phyloP scores from a whole-genome alignment of 1,139 yeast genomes.

The Candida neerlandica region DNA sequence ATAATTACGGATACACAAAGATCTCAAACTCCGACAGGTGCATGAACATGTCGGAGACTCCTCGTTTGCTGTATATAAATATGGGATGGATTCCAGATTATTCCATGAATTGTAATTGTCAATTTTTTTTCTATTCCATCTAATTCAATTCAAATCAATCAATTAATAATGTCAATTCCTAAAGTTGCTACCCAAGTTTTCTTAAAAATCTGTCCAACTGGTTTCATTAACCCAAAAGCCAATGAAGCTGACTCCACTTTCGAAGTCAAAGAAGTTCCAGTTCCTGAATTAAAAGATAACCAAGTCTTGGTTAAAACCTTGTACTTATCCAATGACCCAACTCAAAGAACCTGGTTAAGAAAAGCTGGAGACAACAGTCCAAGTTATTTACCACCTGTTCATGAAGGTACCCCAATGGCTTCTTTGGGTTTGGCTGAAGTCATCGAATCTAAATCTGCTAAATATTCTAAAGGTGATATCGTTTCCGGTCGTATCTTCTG shows the following conservation, averaged over 20 bases:
- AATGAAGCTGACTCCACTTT: slow-evolving; percentile 25
- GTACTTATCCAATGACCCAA: slow-evolving; percentile 66
- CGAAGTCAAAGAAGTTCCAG: slow-evolving; percentile 18
- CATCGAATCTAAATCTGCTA: slow-evolving; percentile 41
- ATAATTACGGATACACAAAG: not conserved
- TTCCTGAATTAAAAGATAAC: slow-evolving; percentile 34
- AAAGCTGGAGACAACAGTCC: slow-evolving; percentile 41
- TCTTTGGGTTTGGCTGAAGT: slow-evolving; percentile 55
- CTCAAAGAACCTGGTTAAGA: slow-evolving; percentile 65
- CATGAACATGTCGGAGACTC: not conserved
- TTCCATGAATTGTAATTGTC: not conserved
- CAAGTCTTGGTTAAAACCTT: slow-evolving; percentile 50
- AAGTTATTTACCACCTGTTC: slow-evolving; percentile 50
- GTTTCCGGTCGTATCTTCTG: slow-evolving; percentile 33
- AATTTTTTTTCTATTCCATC: not conserved
- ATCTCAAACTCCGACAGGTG: slow-evolving; percentile 2
- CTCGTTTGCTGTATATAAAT: not conserved
- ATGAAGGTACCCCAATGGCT: slow-evolving; percentile 50
- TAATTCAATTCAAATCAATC: not conserved
- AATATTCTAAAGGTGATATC: slow-evolving; percentile 47
- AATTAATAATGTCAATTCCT: slow-evolving; percentile 13
- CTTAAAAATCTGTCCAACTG: slow-evolving; percentile 21
- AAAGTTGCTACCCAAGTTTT: slow-evolving; percentile 15
- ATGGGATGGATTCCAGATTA: not conserved
- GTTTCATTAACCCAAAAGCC: slow-evolving; percentile 20